Base-by-base conservation (phyloP, 2,329 filamentous ascomycete species). In the Colletotrichum kahawae region DNA sequence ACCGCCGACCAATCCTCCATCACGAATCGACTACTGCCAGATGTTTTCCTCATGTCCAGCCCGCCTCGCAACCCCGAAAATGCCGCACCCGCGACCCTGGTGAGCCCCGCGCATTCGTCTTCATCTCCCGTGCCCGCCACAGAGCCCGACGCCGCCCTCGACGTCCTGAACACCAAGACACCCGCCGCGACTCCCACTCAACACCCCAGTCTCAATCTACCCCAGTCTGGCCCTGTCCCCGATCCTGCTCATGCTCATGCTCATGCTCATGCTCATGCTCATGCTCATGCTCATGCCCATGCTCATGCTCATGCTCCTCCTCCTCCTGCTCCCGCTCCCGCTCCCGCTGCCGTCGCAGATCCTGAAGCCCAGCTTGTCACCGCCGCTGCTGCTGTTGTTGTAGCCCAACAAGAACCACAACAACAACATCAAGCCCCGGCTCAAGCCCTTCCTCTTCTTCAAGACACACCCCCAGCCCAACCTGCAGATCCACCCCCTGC, bases 41-140 rank as follows among this genome's bases (percentile, higher is more conserved):
- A 91, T 91, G 89, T 88, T 85, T 83, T 84, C 85, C 88, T 87
- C 89, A 91, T 91, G 89, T 91, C 88, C 85, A 88, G 83, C 82
- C 84, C 85, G 85, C 84, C 84, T 82, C 82, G 82, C 82, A 83
- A 85, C 82, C 83, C 83, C 84, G 87, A 89, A 89, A 88, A 90
- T 90, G 88, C 87, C 88, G 87, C 89, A 88, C 81, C 81, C 82
- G 82, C 86, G 82, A 84, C 83, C 82, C 81, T 83, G 81, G 82
- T 88, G 84, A 88, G 82, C 82, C 81, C 79, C 76, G 78, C 77
- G 71, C 74, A 76, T 64, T 70, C 43, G 65, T 63, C 76, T 34
- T 63, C 54, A 62, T 59, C 63, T 60, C 38, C 43, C 66, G 62
- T 13, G 24, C 21, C 69, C 54, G 27, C 36, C 27, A 36, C 60